These are phyloP conservation scores for Hibiscus trionum DNA, from an alignment of 345 rosid genomes.

Conservation along the genomic window DNA sequence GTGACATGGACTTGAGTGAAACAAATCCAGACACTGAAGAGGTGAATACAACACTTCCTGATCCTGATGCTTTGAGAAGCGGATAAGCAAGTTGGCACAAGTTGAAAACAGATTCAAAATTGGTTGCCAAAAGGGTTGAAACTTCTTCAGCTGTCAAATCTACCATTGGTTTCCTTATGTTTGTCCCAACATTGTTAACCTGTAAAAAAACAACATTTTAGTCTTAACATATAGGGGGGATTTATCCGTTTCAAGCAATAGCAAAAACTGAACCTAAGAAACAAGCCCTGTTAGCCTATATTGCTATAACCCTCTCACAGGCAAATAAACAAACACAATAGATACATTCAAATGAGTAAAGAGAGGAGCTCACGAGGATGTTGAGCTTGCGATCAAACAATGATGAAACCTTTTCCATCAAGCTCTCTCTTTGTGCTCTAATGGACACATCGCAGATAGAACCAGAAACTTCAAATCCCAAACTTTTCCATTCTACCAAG, in stretches of 20 bases:
- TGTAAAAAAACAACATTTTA: slow-evolving; percentile 12
- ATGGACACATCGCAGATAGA: slow-evolving; percentile 58
- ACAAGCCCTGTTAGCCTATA: background rate
- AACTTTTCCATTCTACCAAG: slow-evolving; percentile 39
- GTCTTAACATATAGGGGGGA: no score
- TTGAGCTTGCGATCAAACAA: slow-evolving; percentile 43
- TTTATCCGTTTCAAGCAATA: background rate
- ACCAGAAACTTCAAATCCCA: slow-evolving; percentile 43
- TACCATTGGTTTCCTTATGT: slow-evolving; percentile 55
- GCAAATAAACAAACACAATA: slow-evolving; percentile 27
- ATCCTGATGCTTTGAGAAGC: slow-evolving; percentile 45
- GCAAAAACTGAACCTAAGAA: background rate
- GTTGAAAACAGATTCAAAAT: slow-evolving; percentile 71
- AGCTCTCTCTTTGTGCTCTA: slow-evolving; percentile 31
- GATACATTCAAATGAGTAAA: background rate
- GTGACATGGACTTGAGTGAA: slow-evolving; percentile 62
- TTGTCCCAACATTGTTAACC: slow-evolving; percentile 78
- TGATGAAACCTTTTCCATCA: slow-evolving; percentile 37
- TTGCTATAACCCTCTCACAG: slow-evolving; percentile 10
- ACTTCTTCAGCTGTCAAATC: slow-evolving; percentile 52
- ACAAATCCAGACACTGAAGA: slow-evolving; percentile 76
- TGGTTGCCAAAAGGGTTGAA: slow-evolving; percentile 51
- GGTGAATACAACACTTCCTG: slow-evolving; percentile 52
- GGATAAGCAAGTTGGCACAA: slow-evolving; percentile 69
- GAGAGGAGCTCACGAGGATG: slow-evolving; percentile 40